Conservation (phyloP, 2,329 filamentous ascomycete species). For the Beauveria sp. region DNA sequence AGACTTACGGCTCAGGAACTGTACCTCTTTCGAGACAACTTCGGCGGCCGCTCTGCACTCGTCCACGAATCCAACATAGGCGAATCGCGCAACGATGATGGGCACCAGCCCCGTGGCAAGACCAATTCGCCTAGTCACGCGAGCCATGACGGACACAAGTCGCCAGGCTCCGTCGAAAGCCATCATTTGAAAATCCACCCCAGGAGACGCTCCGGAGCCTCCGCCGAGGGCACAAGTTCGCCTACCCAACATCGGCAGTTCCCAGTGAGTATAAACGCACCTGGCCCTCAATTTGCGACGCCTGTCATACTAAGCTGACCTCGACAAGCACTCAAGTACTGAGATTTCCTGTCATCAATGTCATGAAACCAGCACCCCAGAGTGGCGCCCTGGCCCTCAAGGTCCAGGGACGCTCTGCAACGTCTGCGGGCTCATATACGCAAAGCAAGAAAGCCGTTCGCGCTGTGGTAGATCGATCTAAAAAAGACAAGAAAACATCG, state of each 20-base stretch:
- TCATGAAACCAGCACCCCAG: slow-evolving; percentile 1
- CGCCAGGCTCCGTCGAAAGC: background rate
- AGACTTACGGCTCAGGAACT: slow-evolving; percentile 7
- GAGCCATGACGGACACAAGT: background rate
- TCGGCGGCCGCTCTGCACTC: slow-evolving; percentile 5
- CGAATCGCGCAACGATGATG: background rate
- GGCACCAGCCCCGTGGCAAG: background rate
- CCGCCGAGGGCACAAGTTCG: background rate
- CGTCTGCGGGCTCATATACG: slow-evolving; percentile 12
- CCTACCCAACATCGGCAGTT: background rate
- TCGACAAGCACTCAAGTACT: background rate
- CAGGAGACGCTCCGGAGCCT: background rate
- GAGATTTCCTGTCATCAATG: slow-evolving; percentile 10
- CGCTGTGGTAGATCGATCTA: background rate
- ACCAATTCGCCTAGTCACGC: background rate
- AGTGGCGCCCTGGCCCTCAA: slow-evolving; percentile 2
- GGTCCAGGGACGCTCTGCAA: slow-evolving; percentile 13
- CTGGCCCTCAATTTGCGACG: too few relatives aligned
- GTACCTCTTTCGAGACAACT: slow-evolving; percentile 3
- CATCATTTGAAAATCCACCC: background rate
- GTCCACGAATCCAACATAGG: background rate
- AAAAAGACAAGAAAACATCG: background rate
- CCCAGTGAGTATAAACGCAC: background rate
- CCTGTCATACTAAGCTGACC: background rate
- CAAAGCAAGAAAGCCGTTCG: slow-evolving; percentile 9